Percentiles rank a stretch among this genome's conserved stretches.
phyloP scores from a whole-genome alignment of 2,329 filamentous ascomycete genomes.

The Penicillium sp. region DNA sequence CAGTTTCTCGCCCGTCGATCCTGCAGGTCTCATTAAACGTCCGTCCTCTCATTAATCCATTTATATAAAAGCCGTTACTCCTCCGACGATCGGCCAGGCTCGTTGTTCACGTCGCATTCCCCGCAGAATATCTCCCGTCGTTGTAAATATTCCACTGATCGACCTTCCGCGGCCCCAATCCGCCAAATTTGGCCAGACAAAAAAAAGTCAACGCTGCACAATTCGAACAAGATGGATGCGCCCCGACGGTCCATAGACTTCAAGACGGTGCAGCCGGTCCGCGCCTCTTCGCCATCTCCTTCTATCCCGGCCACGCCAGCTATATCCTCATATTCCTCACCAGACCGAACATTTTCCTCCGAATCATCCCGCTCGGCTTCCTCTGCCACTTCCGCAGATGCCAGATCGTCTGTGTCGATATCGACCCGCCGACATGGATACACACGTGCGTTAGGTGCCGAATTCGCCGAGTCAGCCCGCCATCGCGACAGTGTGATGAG shows the following conservation, averaged over 20 bases:
- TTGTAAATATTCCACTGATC: conserved; percentile 2
- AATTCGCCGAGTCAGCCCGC: conserved; percentile 86
- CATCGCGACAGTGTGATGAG: conserved; percentile 94
- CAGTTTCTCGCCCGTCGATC: conserved; percentile 27
- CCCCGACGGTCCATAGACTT: conserved; percentile 15
- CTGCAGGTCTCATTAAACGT: conserved; percentile 25
- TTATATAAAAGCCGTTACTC: conserved; percentile 7
- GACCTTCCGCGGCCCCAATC: conserved; percentile 2
- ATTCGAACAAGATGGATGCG: conserved; percentile 30
- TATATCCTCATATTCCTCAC: conserved; percentile 46
- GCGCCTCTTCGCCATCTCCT: conserved; percentile 42
- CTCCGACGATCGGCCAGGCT: neutral
- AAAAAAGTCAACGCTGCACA: conserved; percentile 10
- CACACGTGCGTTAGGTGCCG: conserved; percentile 79
- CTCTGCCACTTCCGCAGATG: conserved; percentile 45
- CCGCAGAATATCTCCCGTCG: neutral
- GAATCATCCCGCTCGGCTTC: conserved; percentile 47
- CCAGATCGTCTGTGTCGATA: conserved; percentile 43
- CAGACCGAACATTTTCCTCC: conserved; percentile 48
- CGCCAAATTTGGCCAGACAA: neutral
- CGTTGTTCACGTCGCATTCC: neutral
- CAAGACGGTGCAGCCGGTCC: conserved; percentile 25
- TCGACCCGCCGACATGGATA: conserved; percentile 69
- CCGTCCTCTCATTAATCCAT: conserved; percentile 14
- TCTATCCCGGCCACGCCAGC: conserved; percentile 44